These are phyloP conservation scores for Syzygium syzygioides DNA, from an alignment of 441 rosid species.

Conservation along the genomic window DNA sequence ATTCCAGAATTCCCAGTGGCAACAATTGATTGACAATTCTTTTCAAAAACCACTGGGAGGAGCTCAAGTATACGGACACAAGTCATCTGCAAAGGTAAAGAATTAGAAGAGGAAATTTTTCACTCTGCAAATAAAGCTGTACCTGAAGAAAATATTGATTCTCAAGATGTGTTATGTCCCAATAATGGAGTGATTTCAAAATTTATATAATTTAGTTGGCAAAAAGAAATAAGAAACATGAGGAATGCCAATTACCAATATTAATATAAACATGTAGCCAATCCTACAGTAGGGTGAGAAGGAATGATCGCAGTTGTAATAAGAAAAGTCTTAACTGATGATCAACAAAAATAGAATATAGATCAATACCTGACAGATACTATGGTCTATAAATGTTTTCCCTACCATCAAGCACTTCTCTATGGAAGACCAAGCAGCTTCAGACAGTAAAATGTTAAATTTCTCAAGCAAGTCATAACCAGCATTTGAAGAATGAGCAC, in stretches of 20 bases:
- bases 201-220: not conserved
- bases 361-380: conserved; percentile 73
- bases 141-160: not conserved
- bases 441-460: conserved; percentile 50
- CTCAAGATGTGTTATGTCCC: not conserved
- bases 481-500: conserved; percentile 23
- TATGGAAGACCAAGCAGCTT: conserved; percentile 68
- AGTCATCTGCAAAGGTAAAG: conserved; percentile 69
- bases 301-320: not conserved
- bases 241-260: not conserved
- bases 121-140: not conserved
- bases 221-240: not conserved
- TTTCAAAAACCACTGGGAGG: conserved; percentile 67
- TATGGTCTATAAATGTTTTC: conserved; percentile 66
- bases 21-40: conserved; percentile 32
- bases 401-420: conserved; percentile 81
- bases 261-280: not conserved
- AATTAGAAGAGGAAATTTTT: conserved; percentile 2
- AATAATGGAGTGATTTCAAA: not conserved
- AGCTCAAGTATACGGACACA: conserved; percentile 93
- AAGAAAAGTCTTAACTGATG: not conserved
- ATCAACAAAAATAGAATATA: conserved; percentile 7
- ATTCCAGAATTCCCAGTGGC: conserved; percentile 29
- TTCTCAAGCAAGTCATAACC: conserved; percentile 38
- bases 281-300: not conserved